These are phyloP conservation scores for Geum urbanum DNA, from an alignment of 306 rosid species.

Conservation along the genomic window DNA sequence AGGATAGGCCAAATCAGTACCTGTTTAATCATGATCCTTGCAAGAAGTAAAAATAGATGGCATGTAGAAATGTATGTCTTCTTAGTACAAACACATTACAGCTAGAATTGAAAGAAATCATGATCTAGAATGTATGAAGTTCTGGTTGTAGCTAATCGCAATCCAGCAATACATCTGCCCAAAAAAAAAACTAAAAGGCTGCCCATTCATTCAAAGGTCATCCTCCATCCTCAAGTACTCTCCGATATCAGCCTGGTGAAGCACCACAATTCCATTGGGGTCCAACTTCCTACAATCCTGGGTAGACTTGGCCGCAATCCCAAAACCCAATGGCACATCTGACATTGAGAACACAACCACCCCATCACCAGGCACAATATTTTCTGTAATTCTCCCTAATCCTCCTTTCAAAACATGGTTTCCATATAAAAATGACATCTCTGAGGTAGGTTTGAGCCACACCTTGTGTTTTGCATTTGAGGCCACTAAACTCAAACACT, in stretches of 20 bases:
- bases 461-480: conserved; percentile 86
- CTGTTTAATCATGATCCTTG: no score
- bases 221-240: conserved; percentile 95
- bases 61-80: no score
- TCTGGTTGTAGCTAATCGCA: no score
- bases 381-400: conserved; percentile 78
- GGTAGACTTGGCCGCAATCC: conserved; percentile 75
- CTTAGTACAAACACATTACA: no score
- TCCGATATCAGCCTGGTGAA: conserved; percentile 86
- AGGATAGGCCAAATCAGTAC: no score
- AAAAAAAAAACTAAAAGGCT: background rate
- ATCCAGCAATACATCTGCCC: background rate
- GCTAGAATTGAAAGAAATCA: no score
- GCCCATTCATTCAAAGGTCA: conserved; percentile 51
- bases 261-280: conserved; percentile 78
- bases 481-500: conserved; percentile 52
- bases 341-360: conserved; percentile 88
- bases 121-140: no score
- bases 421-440: conserved; percentile 79
- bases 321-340: conserved; percentile 85
- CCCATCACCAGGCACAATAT: conserved; percentile 69
- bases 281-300: conserved; percentile 96
- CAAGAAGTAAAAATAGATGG: no score
- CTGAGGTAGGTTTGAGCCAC: conserved; percentile 86
- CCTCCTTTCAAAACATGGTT: conserved; percentile 87